These are phyloP conservation scores for Melastoma malabathricum DNA, from an alignment of 345 rosid genomes.

Conservation along the genomic window DNA sequence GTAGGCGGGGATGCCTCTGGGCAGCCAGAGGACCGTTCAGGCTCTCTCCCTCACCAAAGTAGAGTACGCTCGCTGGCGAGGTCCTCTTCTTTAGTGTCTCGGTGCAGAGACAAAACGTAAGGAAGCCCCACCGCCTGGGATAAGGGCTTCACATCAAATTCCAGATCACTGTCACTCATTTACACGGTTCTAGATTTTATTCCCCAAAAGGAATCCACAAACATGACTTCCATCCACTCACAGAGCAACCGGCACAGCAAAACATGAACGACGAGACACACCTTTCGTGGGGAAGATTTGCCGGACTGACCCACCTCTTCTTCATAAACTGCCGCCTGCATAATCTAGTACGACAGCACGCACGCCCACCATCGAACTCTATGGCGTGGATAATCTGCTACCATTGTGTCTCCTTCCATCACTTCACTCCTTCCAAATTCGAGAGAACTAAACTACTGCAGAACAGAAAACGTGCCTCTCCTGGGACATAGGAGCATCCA, in stretches of 20 bases:
- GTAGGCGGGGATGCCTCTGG: conserved; percentile 65
- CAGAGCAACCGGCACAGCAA: conserved; percentile 3
- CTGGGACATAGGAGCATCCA: conserved; percentile 10
- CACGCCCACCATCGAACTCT: conserved; percentile 66
- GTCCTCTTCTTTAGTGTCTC: conserved; percentile 73
- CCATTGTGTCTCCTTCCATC: conserved; percentile 87
- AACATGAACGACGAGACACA: conserved; percentile 9
- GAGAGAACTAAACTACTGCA: conserved; percentile 59
- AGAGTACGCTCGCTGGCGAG: conserved; percentile 43
- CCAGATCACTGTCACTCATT: conserved; percentile 33
- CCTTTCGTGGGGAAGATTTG: conserved; percentile 49
- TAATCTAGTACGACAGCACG: conserved; percentile 75
- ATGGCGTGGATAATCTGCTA: conserved; percentile 80
- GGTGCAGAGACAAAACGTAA: conserved; percentile 62
- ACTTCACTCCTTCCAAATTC: conserved; percentile 52
- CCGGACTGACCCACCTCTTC: conserved; percentile 79
- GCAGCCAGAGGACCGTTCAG: conserved; percentile 61
- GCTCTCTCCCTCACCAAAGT: conserved; percentile 76
- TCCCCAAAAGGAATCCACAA: background rate
- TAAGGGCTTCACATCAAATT: conserved; percentile 45
- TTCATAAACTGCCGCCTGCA: conserved; percentile 87
- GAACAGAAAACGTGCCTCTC: conserved; percentile 12
- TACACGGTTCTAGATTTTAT: conserved; percentile 1
- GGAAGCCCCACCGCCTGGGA: conserved; percentile 32
- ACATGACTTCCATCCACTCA: background rate